Percentiles rank a stretch among this genome's conserved stretches.
Conservation (phyloP, 108 stramenopile genomes). For the Nannochloropsis gaditana region DNA sequence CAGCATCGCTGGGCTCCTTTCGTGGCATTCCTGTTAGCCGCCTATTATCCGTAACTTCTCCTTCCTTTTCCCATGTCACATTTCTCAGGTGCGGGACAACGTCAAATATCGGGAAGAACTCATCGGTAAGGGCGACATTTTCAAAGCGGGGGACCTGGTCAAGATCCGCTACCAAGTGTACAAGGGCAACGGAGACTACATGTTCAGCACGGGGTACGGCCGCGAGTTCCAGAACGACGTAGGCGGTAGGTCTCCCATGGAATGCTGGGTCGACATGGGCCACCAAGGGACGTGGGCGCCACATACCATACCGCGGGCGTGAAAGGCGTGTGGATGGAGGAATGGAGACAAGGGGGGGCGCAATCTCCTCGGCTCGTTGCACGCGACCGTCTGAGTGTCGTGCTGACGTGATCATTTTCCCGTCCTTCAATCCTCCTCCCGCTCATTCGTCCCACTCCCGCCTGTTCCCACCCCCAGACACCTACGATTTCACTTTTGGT, state of each 20-base stretch:
- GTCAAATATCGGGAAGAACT: constrained; percentile 8
- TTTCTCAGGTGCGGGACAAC: background rate
- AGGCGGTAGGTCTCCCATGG: background rate
- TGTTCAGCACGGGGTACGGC: background rate
- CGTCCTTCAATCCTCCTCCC: background rate
- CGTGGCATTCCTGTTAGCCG: no score
- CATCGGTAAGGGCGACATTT: background rate
- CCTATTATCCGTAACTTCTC: no score
- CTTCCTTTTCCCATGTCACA: no score
- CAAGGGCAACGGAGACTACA: background rate
- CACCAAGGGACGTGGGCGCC: no score
- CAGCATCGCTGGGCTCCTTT: background rate
- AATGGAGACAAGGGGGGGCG: no score
- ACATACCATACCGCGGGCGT: no score
- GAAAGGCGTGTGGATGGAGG: no score
- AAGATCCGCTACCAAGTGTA: background rate
- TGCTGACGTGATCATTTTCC: background rate
- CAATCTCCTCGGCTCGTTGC: no score
- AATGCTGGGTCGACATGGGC: no score
- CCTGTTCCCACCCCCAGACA: background rate
- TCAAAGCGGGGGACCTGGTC: background rate
- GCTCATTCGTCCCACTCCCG: background rate
- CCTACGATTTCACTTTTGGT: background rate
- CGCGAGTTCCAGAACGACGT: background rate
- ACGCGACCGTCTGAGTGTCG: no score